Conservation (phyloP, 331 rosid species). For the Pyrus hybrid region DNA sequence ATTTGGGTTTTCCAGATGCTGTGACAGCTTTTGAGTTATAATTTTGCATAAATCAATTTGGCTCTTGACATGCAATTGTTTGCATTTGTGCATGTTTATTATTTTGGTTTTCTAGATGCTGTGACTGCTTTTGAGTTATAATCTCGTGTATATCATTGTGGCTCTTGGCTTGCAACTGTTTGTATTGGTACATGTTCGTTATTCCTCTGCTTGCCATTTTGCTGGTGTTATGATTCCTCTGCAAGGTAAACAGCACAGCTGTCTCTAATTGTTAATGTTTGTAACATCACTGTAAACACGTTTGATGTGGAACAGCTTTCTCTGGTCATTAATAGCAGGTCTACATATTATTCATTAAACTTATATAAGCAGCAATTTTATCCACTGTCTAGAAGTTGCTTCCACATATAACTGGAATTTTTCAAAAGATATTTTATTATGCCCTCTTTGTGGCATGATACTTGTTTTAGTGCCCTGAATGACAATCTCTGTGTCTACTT, state of each 20-base stretch:
- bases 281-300: not conserved
- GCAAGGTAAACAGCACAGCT: not conserved
- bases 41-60: not conserved
- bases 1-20: not conserved
- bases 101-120: not conserved
- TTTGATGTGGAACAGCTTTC: not conserved
- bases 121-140: not conserved
- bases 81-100: not conserved
- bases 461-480: not conserved
- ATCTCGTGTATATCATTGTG: not conserved
- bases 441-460: not conserved
- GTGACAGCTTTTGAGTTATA: not conserved
- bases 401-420: not conserved
- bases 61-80: not conserved
- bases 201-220: no score
- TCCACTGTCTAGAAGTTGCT: not conserved
- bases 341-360: not conserved
- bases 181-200: not conserved
- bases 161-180: not conserved
- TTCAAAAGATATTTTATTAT: not conserved
- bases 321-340: not conserved
- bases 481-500: constrained; percentile 3
- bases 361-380: no score
- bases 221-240: no score
- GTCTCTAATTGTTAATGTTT: not conserved